Evolutionary conservation across 495 filamentous ascomycete genomes (phyloP), one percentile per base, ranked within the genome.

Genomic region (Penicillium turbatum): DNA sequence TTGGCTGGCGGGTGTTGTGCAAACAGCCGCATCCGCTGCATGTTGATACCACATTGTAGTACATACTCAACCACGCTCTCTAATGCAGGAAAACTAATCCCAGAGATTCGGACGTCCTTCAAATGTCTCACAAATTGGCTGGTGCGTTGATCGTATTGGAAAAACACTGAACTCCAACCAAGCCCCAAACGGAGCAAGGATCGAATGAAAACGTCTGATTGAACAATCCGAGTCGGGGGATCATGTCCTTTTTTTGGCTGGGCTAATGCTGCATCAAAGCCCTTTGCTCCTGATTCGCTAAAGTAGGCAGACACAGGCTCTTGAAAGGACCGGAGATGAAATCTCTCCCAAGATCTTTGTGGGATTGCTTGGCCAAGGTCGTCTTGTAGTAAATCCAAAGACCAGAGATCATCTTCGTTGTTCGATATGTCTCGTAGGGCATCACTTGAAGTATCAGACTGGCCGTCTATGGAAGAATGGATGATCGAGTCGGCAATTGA

Each of bases 151-250:
- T 89, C 76, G 74, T 85, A 96, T 1, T 65, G 65, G 67, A 95
- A 97, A 42, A 96, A 79, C 9, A 86, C 67, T 0, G 92, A 96
- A 44, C 83, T 86, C 69, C 90, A 81, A 5, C 93, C 93, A 2
- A 97, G 75, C 0, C 86, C 88, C 9, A 96, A 78, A 44, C 82
- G 80, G 32, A 89, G 66, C 16, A 96, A 69, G 19, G 83, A 85
- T 41, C 80, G 64, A 31, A 85, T 64, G 57, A 89, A 84, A 2
- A 78, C 54, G 37, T 76, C 71, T 15, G 75, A 59, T 29, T 61
- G 67, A n/a, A 67, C 66, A 24, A 72, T 27, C 9, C 62, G 60
- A 12, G 51, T 57, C 2, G 57, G n/a, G 6, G 48, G 49, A n/a
- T 49, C 45, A 0, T 48, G 34, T 5, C 45, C 56, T 19, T 40